Base-by-base conservation (phyloP, 208 protist genomes). In the Angomonas ambiguus region DNA sequence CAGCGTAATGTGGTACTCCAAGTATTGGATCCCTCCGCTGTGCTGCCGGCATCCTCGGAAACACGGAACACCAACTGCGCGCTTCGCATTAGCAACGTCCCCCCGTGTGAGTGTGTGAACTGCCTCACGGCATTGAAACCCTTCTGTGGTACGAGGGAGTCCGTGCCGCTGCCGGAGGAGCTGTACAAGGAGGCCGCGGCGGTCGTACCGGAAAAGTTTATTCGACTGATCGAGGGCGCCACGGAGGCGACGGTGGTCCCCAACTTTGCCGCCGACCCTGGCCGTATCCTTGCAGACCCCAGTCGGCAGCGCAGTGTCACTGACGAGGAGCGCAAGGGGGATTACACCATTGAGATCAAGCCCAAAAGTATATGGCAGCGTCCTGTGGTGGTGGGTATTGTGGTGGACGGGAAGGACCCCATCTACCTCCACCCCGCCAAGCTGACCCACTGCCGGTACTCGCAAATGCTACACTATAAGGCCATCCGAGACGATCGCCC, bases 321-420 rank as follows among this genome's bases (percentile, higher is more conserved):
- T 5, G 45, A 53, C 18, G 45, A 53, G 45, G 45, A 53, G 16
- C 45, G 45, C 18, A 53, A 53, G 24, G 45, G 45, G 45, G 45
- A 53, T 20, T 53, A 53, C 45, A 53, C 45, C 18, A 53, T 53
- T 53, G 45, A 53, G 45, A 53, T 53, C 24, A 53, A 53, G 45
- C 45, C 45, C 10, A 53, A 53, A 20, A 53, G 45, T 53, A 53
- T 53, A 8, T 53, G 45, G 45, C 45, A 53, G 45, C 45, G 45
- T 5, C 45, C 45, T 27, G 45, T 53, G 18, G 45, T 53, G 45
- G 45, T 53, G 18, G 45, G 45, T n/a, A 53, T 53, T n/a, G 5
- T 4, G 5, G 45, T 53, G 8, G 45, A 53, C 45, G 45, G 45
- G 10, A 24, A 24, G 45, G 45, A 53, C 18, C 45, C 45, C 8